A percentile compares a stretch with the other conserved stretches of the same genome.
These are phyloP conservation scores for Pseudogymnoascus sp. DNA, from an alignment of 2,329 filamentous ascomycete genomes.

Conservation along the genomic window DNA sequence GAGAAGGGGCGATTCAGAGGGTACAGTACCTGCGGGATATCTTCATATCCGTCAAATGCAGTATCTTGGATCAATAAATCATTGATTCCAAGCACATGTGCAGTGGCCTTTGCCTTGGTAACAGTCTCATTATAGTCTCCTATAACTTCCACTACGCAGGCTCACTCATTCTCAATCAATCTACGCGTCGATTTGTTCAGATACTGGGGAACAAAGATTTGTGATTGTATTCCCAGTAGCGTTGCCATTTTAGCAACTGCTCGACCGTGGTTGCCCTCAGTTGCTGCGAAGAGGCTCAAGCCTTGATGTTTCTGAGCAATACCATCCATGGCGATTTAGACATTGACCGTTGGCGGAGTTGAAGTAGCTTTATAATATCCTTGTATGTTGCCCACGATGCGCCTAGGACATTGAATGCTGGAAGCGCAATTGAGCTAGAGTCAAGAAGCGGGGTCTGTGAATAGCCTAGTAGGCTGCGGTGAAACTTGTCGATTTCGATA, in stretches of 20 bases:
- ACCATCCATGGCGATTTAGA: constrained; percentile 34
- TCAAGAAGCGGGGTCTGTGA: constrained; percentile 43
- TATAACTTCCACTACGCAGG: constrained; percentile 43
- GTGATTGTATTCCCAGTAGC: constrained; percentile 44
- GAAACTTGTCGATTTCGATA: constrained; percentile 35
- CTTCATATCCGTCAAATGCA: constrained; percentile 55
- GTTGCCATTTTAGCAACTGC: constrained; percentile 61
- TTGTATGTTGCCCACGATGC: constrained; percentile 64
- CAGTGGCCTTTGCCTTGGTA: constrained; percentile 35
- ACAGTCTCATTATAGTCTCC: constrained; percentile 59
- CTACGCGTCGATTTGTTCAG: constrained; percentile 46
- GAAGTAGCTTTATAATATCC: constrained; percentile 40
- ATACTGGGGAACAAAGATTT: constrained; percentile 54
- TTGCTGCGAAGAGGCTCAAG: constrained; percentile 51
- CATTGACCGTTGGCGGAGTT: constrained; percentile 34
- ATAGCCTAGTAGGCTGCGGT: constrained; percentile 49
- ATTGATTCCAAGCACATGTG: constrained; percentile 19
- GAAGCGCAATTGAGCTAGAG: constrained; percentile 51
- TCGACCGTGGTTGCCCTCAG: constrained; percentile 69
- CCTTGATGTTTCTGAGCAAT: constrained; percentile 21
- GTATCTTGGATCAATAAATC: constrained; percentile 60
- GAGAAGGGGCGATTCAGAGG: constrained; percentile 10
- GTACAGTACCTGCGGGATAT: constrained; percentile 46
- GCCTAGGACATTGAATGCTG: constrained; percentile 72
- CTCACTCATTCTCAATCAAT: constrained; percentile 55